Evolutionary conservation across 2,329 filamentous ascomycete species (phyloP), one percentile per base, ranked within the genome.

Genomic region (Xylaria sp.): DNA sequence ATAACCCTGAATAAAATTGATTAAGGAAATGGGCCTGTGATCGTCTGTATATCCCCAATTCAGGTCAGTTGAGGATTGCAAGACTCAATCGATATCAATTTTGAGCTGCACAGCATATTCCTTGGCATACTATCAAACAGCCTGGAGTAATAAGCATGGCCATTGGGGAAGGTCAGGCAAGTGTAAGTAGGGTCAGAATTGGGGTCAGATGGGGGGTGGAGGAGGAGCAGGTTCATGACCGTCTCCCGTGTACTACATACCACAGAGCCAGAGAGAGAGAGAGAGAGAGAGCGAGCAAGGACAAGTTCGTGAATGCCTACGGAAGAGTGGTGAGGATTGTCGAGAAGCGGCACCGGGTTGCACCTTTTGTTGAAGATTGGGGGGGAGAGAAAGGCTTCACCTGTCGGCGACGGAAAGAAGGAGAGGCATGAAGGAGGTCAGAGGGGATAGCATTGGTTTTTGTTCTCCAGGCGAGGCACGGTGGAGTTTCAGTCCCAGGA

Each of bases 371-470:
- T 60, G 57, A 53, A 65, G 59, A 56, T 63, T 56, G 25, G 56
- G 56, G 25, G 56, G 56, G 42, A 56, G 43, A 51, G 57, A 61
- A 59, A 63, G 63, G 69, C 70, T 64, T 67, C 65, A 67, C 62
- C 66, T 63, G 66, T 53, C 67, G 69, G 63, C 65, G 69, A 61
- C 65, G 61, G 62, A 60, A 62, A 51, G 57, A 63, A 66, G 53
- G 60, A 63, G 57, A 68, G 61, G 49, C 59, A 64, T 56, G 53
- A 61, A 60, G 62, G 42, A 60, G 66, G 54, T 57, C 43, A 62
- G 69, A 68, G 69, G 70, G 71, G 66, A 63, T 67, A 63, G 65
- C 64, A 71, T 68, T 69, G 71, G 68, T 66, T 73, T 73, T 73
- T 73, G 71, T 72, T 72, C 58, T 42, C 61, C 42, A 37, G 35